Evolutionary conservation across 108 stramenopile species (phyloP).

Genomic region (Epithemia pelagica): DNA sequence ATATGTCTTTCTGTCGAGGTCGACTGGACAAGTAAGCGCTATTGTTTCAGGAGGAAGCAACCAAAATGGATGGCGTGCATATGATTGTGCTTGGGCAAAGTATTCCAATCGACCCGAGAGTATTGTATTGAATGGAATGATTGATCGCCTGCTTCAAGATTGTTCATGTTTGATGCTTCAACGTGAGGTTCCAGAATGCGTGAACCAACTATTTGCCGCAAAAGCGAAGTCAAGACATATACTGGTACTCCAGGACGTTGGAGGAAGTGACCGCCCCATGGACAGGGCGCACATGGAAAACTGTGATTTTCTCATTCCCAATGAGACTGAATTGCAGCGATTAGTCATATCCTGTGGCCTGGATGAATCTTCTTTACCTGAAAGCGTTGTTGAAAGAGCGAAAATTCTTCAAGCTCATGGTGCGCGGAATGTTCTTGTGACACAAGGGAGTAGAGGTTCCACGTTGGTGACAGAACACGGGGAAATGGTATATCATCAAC

Average conservation of each 20-base stretch:
- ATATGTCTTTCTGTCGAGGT: conserved; percentile 54
- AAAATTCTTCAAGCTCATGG: conserved; percentile 22
- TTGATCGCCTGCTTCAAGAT: conserved; percentile 20
- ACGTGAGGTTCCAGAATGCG: conserved; percentile 65
- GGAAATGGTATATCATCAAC: conserved; percentile 26
- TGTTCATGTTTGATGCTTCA: conserved; percentile 46
- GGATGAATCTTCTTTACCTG: conserved; percentile 6
- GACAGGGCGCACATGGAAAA: conserved; percentile 32
- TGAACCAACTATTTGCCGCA: conserved; percentile 55
- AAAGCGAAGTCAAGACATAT: conserved; percentile 26
- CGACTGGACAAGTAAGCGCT: conserved; percentile 62
- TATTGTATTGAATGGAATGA: conserved; percentile 16
- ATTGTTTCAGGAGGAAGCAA: conserved; percentile 76
- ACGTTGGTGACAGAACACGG: conserved; percentile 30
- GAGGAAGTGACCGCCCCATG: conserved; percentile 69
- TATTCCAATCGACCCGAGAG: not conserved
- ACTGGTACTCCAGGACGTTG: conserved; percentile 64
- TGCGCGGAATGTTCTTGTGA: conserved; percentile 62
- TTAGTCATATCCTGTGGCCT: conserved; percentile 25
- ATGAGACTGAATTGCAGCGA: conserved; percentile 66
- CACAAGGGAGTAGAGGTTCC: conserved; percentile 53
- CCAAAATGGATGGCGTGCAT: conserved; percentile 48
- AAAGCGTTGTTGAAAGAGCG: conserved; percentile 6
- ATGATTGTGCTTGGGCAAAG: conserved; percentile 28
- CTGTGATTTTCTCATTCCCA: conserved; percentile 71